These are phyloP conservation scores for Thymus mandschuricus DNA, from an alignment of 257 asterid species.

Conservation along the genomic window DNA sequence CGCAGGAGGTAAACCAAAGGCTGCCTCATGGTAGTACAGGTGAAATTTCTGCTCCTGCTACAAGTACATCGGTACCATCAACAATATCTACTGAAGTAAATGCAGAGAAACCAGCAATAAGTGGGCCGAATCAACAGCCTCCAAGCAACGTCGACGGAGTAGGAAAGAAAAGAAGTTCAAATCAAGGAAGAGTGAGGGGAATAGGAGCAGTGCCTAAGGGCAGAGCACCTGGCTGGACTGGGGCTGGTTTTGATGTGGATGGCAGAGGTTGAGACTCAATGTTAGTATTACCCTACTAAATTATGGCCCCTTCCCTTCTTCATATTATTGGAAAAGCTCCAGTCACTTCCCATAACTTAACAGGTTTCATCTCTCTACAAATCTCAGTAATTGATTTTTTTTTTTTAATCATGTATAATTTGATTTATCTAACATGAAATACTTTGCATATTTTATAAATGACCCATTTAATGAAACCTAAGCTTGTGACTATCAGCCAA, in stretches of 20 bases:
- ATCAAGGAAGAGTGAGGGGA: slow-evolving; percentile 77
- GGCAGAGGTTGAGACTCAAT: slow-evolving; percentile 57
- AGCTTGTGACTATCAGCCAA: no score
- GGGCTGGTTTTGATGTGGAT: slow-evolving; percentile 89
- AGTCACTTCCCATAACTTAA: slow-evolving; percentile 18
- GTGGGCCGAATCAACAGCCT: slow-evolving; percentile 52
- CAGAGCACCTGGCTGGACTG: slow-evolving; percentile 87
- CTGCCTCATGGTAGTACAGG: slow-evolving; percentile 41
- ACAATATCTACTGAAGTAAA: slow-evolving; percentile 38
- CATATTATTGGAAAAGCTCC: background rate
- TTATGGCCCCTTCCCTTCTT: background rate
- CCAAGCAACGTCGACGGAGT: slow-evolving; percentile 53
- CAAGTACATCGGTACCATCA: slow-evolving; percentile 45
- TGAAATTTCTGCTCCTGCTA: slow-evolving; percentile 42
- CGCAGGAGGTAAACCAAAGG: slow-evolving; percentile 59
- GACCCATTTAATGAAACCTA: no score
- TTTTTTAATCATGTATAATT: slow-evolving; percentile 7
- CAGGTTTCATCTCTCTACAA: background rate
- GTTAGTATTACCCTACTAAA: slow-evolving; percentile 5
- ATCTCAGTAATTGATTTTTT: slow-evolving; percentile 5
- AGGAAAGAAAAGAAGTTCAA: slow-evolving; percentile 59
- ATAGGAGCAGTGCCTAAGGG: slow-evolving; percentile 78
- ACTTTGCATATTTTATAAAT: slow-evolving; percentile 12
- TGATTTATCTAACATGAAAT: background rate
- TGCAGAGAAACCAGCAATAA: slow-evolving; percentile 36